Percentiles rank a stretch among this genome's conserved stretches.
phyloP scores from a whole-genome alignment of 83 land plant species.

The Isoetes engelmannii region DNA sequence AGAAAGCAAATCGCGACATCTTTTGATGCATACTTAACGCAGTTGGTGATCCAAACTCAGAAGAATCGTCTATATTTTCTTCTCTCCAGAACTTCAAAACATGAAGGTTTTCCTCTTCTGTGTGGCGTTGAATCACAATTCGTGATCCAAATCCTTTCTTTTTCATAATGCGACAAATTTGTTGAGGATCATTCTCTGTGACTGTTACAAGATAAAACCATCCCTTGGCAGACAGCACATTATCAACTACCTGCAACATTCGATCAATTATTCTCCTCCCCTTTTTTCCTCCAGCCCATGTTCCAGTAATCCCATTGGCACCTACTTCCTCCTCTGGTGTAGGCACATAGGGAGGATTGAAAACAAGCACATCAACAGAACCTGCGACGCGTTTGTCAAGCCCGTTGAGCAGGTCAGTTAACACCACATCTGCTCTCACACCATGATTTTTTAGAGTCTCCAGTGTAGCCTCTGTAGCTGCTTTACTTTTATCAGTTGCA shows the following conservation, averaged over 20 bases:
- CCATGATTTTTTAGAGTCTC: slow-evolving; percentile 66
- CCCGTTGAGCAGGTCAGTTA: slow-evolving; percentile 65
- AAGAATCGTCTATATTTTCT: slow-evolving; percentile 7
- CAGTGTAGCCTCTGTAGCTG: slow-evolving; percentile 51
- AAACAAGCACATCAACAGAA: slow-evolving; percentile 74
- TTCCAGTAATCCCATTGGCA: slow-evolving; percentile 52
- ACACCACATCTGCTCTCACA: slow-evolving; percentile 66
- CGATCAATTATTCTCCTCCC: slow-evolving; percentile 81
- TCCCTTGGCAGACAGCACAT: slow-evolving; percentile 65
- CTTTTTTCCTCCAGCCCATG: slow-evolving; percentile 98
- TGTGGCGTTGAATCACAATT: slow-evolving; percentile 78
- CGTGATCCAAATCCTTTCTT: slow-evolving; percentile 73
- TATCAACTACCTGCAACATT: slow-evolving; percentile 62
- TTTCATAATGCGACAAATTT: slow-evolving; percentile 73
- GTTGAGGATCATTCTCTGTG: slow-evolving; percentile 65
- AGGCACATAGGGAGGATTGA: slow-evolving; percentile 97
- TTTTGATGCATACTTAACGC: slow-evolving; percentile 31
- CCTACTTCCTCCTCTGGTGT: slow-evolving; percentile 92
- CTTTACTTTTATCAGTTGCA: slow-evolving; percentile 81
- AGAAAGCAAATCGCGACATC: slow-evolving; percentile 38
- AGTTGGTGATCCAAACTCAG: slow-evolving; percentile 14
- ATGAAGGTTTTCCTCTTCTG: slow-evolving; percentile 88
- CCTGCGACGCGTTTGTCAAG: slow-evolving; percentile 59
- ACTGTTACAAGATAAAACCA: slow-evolving; percentile 87
- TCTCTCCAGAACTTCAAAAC: slow-evolving; percentile 91